Conservation (phyloP, 108 stramenopile genomes). For the Ochromonas danica region DNA sequence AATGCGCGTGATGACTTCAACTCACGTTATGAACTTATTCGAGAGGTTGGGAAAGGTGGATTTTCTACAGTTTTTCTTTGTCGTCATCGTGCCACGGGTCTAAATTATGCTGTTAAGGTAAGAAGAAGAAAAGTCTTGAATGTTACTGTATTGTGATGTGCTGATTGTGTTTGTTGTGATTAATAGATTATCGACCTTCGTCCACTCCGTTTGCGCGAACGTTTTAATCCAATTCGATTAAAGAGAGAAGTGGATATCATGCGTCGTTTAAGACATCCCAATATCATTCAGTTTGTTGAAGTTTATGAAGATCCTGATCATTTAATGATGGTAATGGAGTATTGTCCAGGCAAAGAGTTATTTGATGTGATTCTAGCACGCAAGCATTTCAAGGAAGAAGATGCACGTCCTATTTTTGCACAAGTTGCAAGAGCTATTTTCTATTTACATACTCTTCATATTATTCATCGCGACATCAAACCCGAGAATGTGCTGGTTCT, state of each 20-base stretch:
- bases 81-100: not conserved
- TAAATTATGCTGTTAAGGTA: constrained; percentile 8
- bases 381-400: constrained; percentile 54
- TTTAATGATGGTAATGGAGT: constrained; percentile 70
- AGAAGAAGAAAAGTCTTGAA: not conserved
- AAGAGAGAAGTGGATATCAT: constrained; percentile 54
- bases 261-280: constrained; percentile 60
- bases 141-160: no score
- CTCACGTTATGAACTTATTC: not conserved
- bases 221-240: constrained; percentile 43
- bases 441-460: constrained; percentile 69
- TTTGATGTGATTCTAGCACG: constrained; percentile 58
- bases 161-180: no score
- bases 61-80: constrained; percentile 11
- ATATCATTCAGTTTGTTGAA: constrained; percentile 69
- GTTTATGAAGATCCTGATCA: constrained; percentile 64
- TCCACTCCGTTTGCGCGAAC: constrained; percentile 51
- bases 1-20: constrained; percentile 11
- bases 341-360: constrained; percentile 68
- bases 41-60: constrained; percentile 10
- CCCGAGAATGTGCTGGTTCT: constrained; percentile 71
- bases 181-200: constrained; percentile 50
- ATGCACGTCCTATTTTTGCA: constrained; percentile 59
- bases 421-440: constrained; percentile 65
- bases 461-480: constrained; percentile 81